Evolutionary conservation across 192 early-diverging fungal species (phyloP), one percentile per base, ranked within the genome.

Genomic region (Pilaira anomala): DNA sequence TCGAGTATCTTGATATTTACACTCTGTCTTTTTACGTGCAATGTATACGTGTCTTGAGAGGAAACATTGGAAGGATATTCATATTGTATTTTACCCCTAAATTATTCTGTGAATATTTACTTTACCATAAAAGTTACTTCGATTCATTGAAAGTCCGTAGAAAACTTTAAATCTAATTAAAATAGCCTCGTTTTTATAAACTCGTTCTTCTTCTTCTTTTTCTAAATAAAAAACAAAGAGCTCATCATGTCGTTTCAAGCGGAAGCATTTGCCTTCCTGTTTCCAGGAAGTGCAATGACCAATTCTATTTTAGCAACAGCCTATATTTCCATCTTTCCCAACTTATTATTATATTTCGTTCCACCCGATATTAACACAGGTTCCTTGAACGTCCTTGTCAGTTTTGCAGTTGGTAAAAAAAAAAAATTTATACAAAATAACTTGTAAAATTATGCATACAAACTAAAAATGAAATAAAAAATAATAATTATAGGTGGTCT

Each of bases 321-420:
- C 26, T 93, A 93, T 61, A 93, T 93, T 60, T 91, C 91, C 21
- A 74, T 91, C 62, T 87, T 91, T 55, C 91, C 91, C 16, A 90
- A 91, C 72, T 69, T 93, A 41, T 74, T 93, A 19, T 77, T 93
- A 11, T 89, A 88, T 49, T 89, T 90, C 58, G 88, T 91, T 14
- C 91, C 91, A 9, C 82, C 91, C 39, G 69, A 84, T 59, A 84
- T 87, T 52, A 49, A 76, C 28, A 76, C 83, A 13, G 69, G 73
- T 22, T 79, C 83, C n/a, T 66, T 85, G 21, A 85, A 92, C 64
- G 78, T 86, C 3, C 80, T 94, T 62, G 91, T 94, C 24, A 84
- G 88, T 45, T 92, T 93, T 79, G 92, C 92, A 0, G 88, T 92
- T n/a, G 92, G 71, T 73, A 67, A 65, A 39, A 46, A 30, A n/a